Percentiles rank a stretch among this genome's conserved stretches.
Conservation (phyloP, 345 rosid species). For the Trapa incisa region DNA sequence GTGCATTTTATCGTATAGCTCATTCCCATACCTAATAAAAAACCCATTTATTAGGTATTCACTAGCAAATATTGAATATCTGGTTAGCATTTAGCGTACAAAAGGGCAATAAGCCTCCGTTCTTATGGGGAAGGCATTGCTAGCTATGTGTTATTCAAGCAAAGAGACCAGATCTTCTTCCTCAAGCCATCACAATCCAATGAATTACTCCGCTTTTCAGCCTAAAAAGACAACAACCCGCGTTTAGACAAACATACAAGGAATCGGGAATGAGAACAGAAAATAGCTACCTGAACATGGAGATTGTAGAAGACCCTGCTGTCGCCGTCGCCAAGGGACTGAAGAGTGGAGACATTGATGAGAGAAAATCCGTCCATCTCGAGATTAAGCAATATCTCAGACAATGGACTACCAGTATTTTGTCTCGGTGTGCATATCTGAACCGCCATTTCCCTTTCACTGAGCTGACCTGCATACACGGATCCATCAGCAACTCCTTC, state of each 20-base stretch:
- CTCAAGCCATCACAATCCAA: not conserved
- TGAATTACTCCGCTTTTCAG: not conserved
- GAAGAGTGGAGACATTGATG: constrained; percentile 41
- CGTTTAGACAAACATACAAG: too few species aligned
- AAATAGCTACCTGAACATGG: constrained; percentile 58
- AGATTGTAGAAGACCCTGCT: constrained; percentile 33
- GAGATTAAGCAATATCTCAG: constrained; percentile 30
- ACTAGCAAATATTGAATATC: too few species aligned
- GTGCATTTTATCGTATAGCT: too few species aligned
- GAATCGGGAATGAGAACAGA: too few species aligned
- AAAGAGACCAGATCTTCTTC: constrained; percentile 2
- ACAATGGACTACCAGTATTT: constrained; percentile 14
- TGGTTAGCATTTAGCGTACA: too few species aligned
- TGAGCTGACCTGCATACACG: constrained; percentile 28
- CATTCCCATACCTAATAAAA: too few species aligned
- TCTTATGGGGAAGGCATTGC: not conserved
- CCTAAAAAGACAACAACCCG: not conserved
- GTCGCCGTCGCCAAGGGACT: constrained; percentile 34
- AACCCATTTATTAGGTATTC: too few species aligned
- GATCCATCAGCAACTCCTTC: not conserved
- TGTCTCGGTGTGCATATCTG: constrained; percentile 23
- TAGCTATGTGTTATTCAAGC: not conserved
- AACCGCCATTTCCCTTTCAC: constrained; percentile 32
- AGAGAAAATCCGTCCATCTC: constrained; percentile 32
- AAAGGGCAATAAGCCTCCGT: too few species aligned